Evolutionary conservation across 352 stramenopile species (phyloP), one percentile per base, ranked within the genome.

Genomic region (Globisporangium acanthophoron): DNA sequence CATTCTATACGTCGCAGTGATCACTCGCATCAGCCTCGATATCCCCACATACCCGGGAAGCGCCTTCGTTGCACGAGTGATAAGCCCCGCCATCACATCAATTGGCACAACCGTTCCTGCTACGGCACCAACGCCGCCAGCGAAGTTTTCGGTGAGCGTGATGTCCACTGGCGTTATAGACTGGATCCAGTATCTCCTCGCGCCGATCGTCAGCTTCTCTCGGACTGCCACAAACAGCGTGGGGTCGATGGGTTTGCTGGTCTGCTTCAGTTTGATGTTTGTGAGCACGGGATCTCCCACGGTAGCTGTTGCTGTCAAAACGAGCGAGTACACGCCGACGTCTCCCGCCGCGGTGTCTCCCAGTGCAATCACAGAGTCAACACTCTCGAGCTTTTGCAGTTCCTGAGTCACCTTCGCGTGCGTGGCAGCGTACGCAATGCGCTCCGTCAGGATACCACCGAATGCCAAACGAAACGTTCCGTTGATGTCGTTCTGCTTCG

Each of bases 321-420:
- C 53, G 9, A 93, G 71, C 4, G 78, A 46, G 9, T 84, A 87
- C 4, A 87, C 84, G 4, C 80, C 80, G 21, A 89, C 39, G 31
- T 91, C 74, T 12, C 70, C 76, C 8, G 69, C 56, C 15, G 18
- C 62, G 3, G 59, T 50, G 11, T 80, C 69, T 0, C 79, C 79
- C 8, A 93, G 59, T 1, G 76, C 75, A 13, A 91, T 48, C 1
- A 90, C 81, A 0, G 80, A 88, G 47, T 91, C 70, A 4, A 91
- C 56, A 18, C 61, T 61, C 16, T 53, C 67, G 13, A 93, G 63
- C 49, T 90, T 90, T 39, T 91, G 71, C 0, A 93, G 67, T 56
- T 88, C 84, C 41, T 90, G 78, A 0, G 66, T 65, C 11, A 93
- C 70, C 50, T 93, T 93, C 55, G 70, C 73, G 41, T 91, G 79